Conservation (phyloP, 2,329 filamentous ascomycete genomes). For the Purpureocillium lavendulum region DNA sequence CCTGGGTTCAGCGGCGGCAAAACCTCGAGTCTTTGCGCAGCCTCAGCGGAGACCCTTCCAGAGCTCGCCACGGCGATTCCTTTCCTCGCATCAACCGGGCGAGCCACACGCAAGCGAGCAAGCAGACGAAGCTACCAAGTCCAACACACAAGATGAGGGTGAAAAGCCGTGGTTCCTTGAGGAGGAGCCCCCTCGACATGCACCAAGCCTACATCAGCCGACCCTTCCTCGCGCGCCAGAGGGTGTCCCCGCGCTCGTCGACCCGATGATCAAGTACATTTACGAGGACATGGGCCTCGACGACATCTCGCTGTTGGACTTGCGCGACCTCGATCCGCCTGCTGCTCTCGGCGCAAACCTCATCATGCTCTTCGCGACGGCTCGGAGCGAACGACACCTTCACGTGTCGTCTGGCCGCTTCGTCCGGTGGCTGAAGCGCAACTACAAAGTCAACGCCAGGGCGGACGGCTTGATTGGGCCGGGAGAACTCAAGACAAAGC, state of each 20-base stretch:
- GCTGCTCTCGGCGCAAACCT: conserved; percentile 81
- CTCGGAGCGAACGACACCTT: conserved; percentile 85
- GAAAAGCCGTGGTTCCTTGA: conserved; percentile 79
- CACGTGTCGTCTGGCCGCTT: conserved; percentile 87
- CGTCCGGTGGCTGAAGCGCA: conserved; percentile 72
- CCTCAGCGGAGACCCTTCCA: conserved; percentile 10
- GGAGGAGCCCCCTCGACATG: conserved; percentile 51
- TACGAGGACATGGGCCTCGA: conserved; percentile 83
- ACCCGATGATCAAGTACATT: conserved; percentile 66
- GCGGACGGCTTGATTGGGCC: conserved; percentile 85
- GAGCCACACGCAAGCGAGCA: conserved; percentile 6
- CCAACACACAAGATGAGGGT: conserved; percentile 17
- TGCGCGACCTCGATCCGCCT: conserved; percentile 76
- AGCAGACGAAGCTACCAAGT: conserved; percentile 11
- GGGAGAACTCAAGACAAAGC: conserved; percentile 83
- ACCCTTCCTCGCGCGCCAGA: conserved; percentile 50
- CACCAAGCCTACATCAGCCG: conserved; percentile 36
- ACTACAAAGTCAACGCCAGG: conserved; percentile 63
- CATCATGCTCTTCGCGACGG: conserved; percentile 87
- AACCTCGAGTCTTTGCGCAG: conserved; percentile 14
- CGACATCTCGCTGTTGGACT: conserved; percentile 69
- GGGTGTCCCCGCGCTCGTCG: conserved; percentile 62
- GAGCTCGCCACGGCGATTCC: conserved; percentile 13
- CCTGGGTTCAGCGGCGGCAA: conserved; percentile 12
- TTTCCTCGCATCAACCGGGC: conserved; percentile 12